A percentile compares a stretch with the other conserved stretches of the same genome.
These are phyloP conservation scores for Spergularia azorica DNA, from an alignment of 179 eudicot species.

Conservation along the genomic window DNA sequence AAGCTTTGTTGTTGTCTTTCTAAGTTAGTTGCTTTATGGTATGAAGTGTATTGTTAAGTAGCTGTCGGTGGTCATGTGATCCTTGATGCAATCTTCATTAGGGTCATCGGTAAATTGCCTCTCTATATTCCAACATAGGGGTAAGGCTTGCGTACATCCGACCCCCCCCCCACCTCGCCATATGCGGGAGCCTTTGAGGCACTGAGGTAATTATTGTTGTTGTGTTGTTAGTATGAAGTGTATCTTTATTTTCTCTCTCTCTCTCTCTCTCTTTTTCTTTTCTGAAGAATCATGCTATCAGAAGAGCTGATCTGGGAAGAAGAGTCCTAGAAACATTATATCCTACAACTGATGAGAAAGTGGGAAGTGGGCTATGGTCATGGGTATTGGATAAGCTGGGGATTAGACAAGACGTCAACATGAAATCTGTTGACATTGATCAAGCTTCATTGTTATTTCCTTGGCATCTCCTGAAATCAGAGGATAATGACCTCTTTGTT, in stretches of 20 bases:
- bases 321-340: slow-evolving; percentile 81
- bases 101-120: too few species aligned
- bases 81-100: too few species aligned
- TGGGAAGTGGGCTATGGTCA: slow-evolving; percentile 50
- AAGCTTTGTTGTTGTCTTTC: not conserved
- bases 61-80: too few species aligned
- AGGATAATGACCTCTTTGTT: slow-evolving; percentile 45
- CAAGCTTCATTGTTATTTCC: slow-evolving; percentile 63
- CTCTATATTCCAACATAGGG: too few species aligned
- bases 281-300: slow-evolving; percentile 86
- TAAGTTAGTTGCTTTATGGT: not conserved
- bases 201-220: too few species aligned
- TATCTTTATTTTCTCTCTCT: not conserved
- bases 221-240: too few species aligned
- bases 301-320: slow-evolving; percentile 84
- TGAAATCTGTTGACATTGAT: slow-evolving; percentile 45
- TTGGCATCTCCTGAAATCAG: slow-evolving; percentile 79
- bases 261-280: slow-evolving; percentile 10
- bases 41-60: not conserved
- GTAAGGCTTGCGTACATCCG: too few species aligned
- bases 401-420: slow-evolving; percentile 33
- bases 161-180: too few species aligned
- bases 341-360: slow-evolving; percentile 48
- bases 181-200: too few species aligned
- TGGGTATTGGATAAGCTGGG: slow-evolving; percentile 67